Conservation (phyloP, 2,329 filamentous ascomycete species). For the Arachnopeziza araneosa region DNA sequence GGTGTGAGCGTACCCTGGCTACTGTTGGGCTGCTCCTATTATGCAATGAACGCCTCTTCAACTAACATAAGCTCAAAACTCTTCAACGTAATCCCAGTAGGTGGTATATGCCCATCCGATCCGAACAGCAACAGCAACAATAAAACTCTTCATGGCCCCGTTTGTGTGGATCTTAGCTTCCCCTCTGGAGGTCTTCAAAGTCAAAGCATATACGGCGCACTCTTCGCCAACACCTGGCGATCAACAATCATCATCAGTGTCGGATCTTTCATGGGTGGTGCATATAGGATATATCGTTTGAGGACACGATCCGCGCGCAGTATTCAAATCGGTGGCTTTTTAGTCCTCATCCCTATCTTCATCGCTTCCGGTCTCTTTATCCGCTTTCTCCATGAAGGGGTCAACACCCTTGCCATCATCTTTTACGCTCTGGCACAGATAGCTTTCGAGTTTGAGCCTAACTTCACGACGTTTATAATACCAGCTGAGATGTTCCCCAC, state of each 20-base stretch:
- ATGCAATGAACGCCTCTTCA: conserved; percentile 68
- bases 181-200: conserved; percentile 31
- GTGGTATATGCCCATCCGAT: background rate
- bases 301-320: background rate
- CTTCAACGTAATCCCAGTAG: conserved; percentile 51
- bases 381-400: conserved; percentile 39
- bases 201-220: conserved; percentile 56
- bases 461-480: conserved; percentile 29
- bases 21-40: conserved; percentile 36
- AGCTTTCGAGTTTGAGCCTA: conserved; percentile 52
- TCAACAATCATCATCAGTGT: conserved; percentile 72
- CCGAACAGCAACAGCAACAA: background rate
- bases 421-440: conserved; percentile 60
- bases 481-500: conserved; percentile 30
- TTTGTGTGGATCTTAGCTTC: background rate
- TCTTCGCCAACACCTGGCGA: conserved; percentile 68
- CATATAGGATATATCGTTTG: conserved; percentile 57
- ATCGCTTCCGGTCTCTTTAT: conserved; percentile 55
- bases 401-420: conserved; percentile 40
- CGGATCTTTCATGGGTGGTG: conserved; percentile 72
- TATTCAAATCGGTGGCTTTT: background rate
- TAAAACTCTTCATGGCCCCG: background rate
- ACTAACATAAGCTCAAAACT: conserved; percentile 64
- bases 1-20: conserved; percentile 5
- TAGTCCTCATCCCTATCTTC: conserved; percentile 49